Evolutionary conservation across 2,329 filamentous ascomycete species (phyloP).

Genomic region (Aspergillus sp.): DNA sequence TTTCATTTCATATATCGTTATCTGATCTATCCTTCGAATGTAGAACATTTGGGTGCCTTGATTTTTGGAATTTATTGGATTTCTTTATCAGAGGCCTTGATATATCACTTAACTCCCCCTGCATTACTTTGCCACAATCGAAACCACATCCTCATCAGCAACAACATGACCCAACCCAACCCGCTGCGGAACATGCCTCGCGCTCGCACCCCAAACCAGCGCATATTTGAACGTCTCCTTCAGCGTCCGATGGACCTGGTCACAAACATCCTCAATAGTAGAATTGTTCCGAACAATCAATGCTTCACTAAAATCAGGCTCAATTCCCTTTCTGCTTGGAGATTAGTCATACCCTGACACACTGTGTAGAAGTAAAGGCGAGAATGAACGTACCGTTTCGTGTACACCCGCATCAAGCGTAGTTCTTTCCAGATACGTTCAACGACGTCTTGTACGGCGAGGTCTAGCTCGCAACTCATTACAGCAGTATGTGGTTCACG

Average conservation of each 20-base stretch:
- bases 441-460: conserved; percentile 90
- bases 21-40: background rate
- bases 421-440: conserved; percentile 95
- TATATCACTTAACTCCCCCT: background rate
- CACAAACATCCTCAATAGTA: conserved; percentile 94
- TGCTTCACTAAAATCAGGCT: conserved; percentile 86
- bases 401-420: conserved; percentile 87
- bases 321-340: conserved; percentile 70
- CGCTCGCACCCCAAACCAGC: conserved; percentile 94
- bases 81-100: background rate
- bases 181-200: conserved; percentile 88
- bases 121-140: conserved; percentile 55
- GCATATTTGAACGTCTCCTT: conserved; percentile 99
- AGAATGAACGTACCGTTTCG: conserved; percentile 60
- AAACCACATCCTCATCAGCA: conserved; percentile 66
- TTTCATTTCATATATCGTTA: conserved; percentile 34
- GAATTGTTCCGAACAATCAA: conserved; percentile 87
- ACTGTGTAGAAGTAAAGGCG: background rate
- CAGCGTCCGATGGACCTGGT: conserved; percentile 85
- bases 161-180: conserved; percentile 84
- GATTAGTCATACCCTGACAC: conserved; percentile 7
- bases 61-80: background rate
- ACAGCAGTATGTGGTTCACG: conserved; percentile 92
- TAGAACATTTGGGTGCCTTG: background rate
- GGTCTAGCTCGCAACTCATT: conserved; percentile 95